phyloP scores from a whole-genome alignment of 164 flowering plant genomes.

The Chloranthus sessilifolius region DNA sequence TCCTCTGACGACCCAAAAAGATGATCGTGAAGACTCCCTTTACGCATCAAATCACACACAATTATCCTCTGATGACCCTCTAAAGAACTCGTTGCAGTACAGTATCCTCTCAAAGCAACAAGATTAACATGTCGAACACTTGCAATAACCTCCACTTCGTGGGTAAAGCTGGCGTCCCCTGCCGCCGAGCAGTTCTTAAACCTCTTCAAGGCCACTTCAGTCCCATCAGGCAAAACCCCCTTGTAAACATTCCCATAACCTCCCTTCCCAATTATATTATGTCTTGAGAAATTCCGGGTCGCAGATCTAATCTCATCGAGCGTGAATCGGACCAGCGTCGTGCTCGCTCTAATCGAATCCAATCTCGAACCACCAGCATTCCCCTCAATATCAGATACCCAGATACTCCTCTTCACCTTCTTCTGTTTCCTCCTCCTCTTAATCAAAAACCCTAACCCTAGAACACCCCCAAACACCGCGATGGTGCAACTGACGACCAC shows the following conservation, averaged over 20 bases:
- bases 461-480: constrained; percentile 16
- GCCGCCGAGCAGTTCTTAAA: constrained; percentile 81
- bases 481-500: constrained; percentile 23
- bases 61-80: constrained; percentile 92
- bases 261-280: constrained; percentile 74
- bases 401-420: constrained; percentile 12
- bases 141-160: constrained; percentile 49
- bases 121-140: constrained; percentile 49
- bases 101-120: constrained; percentile 41
- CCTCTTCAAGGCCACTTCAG: constrained; percentile 80
- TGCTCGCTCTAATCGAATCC: constrained; percentile 49
- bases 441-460: constrained; percentile 32
- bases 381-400: constrained; percentile 11
- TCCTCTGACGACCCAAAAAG: constrained; percentile 36
- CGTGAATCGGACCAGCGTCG: constrained; percentile 44
- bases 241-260: constrained; percentile 88
- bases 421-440: constrained; percentile 11
- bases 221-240: constrained; percentile 59
- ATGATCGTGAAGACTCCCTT: constrained; percentile 80
- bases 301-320: constrained; percentile 69
- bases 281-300: constrained; percentile 60
- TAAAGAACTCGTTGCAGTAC: constrained; percentile 25
- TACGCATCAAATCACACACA: constrained; percentile 69
- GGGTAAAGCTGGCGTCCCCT: constrained; percentile 60
- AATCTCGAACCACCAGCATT: constrained; percentile 24